Evolutionary conservation across 345 rosid species (phyloP), one percentile per base, ranked within the genome.

Genomic region (Adansonia digitata): DNA sequence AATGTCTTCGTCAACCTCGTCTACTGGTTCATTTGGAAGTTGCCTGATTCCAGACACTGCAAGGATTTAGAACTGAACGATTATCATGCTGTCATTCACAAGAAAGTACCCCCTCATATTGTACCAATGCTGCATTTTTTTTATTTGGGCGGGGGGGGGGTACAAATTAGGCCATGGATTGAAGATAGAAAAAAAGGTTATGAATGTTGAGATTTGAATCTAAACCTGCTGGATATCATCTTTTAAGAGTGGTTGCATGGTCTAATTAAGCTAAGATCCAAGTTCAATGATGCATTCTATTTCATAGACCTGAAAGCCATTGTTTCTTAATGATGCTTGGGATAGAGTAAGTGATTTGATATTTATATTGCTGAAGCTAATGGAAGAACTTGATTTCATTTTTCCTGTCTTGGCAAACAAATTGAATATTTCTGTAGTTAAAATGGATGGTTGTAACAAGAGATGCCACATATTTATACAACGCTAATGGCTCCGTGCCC

Each of bases 321-420:
- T 67, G 14, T 56, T 53, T 42, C 13, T 42, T 56, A 22, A 15
- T 65, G n/a, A 42, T 2, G 51, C 51, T 65, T 22, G 10, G n/a
- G 69, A 18, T 20, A 64, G 69, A 64, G 43, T 13, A n/a, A 39
- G 17, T n/a, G 2, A 24, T 27, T 46, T 7, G 26, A 27, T 37
- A 3, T 49, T 42, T 27, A 49, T 24, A 49, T 61, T 29, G 56
- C 3, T 74, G 79, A 88, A 94, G 98, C 89, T 92, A 80, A 81
- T 94, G n/a, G 13, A 79, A 72, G 37, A 70, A 26, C 37, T 73
- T 75, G 72, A n/a, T n/a, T n/a, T n/a, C n/a, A 37, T 56, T 22
- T 35, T 35, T 35, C 2, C 37, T 2, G 37, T 35, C 37, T 13
- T 24, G 3, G 15, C 27, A 56, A 17, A 11, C 31, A 55, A 55